Base-by-base conservation (phyloP, 2,329 filamentous ascomycete genomes). In the Pseudogymnoascus sp. region DNA sequence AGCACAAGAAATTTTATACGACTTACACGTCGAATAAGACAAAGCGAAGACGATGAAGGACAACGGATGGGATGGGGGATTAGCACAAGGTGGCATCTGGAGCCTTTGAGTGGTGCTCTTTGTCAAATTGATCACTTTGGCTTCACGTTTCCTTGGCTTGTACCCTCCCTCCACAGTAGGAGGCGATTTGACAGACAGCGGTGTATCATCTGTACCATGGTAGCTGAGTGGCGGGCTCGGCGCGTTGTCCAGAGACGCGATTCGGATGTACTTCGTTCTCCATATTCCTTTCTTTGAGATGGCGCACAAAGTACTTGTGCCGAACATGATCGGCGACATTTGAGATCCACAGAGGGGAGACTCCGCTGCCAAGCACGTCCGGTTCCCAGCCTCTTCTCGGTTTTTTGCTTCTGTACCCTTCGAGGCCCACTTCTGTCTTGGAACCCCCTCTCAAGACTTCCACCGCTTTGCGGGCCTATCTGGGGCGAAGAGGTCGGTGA, bases 1-100 rank as follows among this genome's bases (percentile, higher is more conserved):
- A 57, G 51, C 51, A 57, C 36, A 57, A 36, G 51, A 57, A 57
- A 34, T 57, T 36, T 57, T 57, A 57, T 57, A 57, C 51, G n/a
- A 34, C 51, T 57, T 36, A 34, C 51, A 34, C 10, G 51, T 36
- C 51, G 10, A 21, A 57, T 57, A 57, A 34, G 51, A 57, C 51
- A 34, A 57, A 34, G 29, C 23, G 10, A 57, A 7, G 29, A 36
- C 51, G n/a, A 57, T 29, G 51, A 57, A 57, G n/a, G 29, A 57
- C 51, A 57, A 57, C 21, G 26, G 51, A 34, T 57, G 51, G 16
- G 16, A 36, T 34, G n/a, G 29, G 7, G 7, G 51, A 21, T 36
- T 57, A 2, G 14, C 51, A 57, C 11, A 57, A 57, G 4, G 11
- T 34, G 11, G 51, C 29, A 57, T 57, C 29, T 57, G 4, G 29